Base-by-base conservation (phyloP, 129 eudicot genomes). In the Flaveria robusta region DNA sequence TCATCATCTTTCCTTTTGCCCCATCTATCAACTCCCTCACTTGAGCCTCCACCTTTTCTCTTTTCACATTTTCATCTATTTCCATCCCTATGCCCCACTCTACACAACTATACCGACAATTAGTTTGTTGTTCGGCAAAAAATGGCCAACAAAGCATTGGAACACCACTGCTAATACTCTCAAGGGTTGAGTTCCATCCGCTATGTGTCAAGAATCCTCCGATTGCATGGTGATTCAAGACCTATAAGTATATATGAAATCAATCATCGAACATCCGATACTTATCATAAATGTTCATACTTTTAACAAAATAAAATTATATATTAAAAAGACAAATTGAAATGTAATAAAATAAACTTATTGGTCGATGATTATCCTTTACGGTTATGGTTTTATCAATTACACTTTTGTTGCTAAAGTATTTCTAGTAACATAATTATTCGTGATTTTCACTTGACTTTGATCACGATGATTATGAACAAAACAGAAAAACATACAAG, bases 141-240 rank as follows among this genome's bases (percentile, higher is more conserved):
- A 89, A 89, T 0, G 96, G 96, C 96, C 92, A 89, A 52, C 92
- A 89, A 18, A 87, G 79, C 68, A 89, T 42, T 0, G 96, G 96
- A 24, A 89, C 85, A 0, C 96, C 92, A 1, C 60, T 46, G 0
- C 71, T 41, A 34, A 89, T 68, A 27, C 92, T 87, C 81, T 87
- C 96, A 0, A 85, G 10, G 1, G 87, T 87, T 50, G 96, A 90
- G 16, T 90, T 90, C 92, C 92, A 89, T 37, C 92, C 90, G 46
- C 83, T 67, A 27, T 89, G 96, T 0, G 90, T 89, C 76, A 89
- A 56, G 68, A 89, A 87, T 16, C 77, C 90, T 15, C 88, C 92
- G 3, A 87, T 54, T 3, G 88, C 83, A 2, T 81, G 79, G 41
- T 89, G 92, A 19, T 66, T 81, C 29, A 77, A 22, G 24, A 77